Conservation (phyloP, 495 filamentous ascomycete species). For the Sordaria brevicollis region DNA sequence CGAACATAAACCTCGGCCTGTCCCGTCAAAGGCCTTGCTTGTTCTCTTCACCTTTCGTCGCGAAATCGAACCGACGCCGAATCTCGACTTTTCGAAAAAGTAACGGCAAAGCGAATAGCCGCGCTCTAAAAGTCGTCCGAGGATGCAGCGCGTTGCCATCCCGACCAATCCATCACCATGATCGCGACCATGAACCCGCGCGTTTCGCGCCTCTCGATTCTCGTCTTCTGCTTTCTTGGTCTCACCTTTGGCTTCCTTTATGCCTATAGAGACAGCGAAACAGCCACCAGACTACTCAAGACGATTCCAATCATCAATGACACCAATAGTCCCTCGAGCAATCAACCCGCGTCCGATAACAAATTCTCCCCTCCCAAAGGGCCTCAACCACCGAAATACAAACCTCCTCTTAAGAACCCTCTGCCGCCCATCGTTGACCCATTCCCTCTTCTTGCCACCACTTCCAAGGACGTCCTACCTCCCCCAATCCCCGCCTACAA, state of each 20-base stretch:
- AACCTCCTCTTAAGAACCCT: constrained; percentile 34
- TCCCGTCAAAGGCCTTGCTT: background rate
- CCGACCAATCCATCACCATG: background rate
- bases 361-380: constrained; percentile 1
- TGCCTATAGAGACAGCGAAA: constrained; percentile 8
- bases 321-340: background rate
- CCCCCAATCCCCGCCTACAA: constrained; percentile 35
- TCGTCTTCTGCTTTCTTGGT: constrained; percentile 1
- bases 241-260: constrained; percentile 15
- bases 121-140: background rate
- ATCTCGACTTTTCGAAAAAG: background rate
- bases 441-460: constrained; percentile 20
- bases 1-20: background rate
- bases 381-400: constrained; percentile 19
- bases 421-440: constrained; percentile 24
- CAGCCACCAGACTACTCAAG: constrained; percentile 12
- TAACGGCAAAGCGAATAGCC: background rate
- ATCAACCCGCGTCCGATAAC: constrained; percentile 15
- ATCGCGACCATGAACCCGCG: background rate
- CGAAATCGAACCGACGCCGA: background rate
- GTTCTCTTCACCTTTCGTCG: background rate
- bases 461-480: constrained; percentile 10
- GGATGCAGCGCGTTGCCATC: background rate
- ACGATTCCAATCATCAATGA: constrained; percentile 12
- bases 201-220: background rate